phyloP scores from a whole-genome alignment of 768 basidiomycete species.

The Collybiopsis confluens region DNA sequence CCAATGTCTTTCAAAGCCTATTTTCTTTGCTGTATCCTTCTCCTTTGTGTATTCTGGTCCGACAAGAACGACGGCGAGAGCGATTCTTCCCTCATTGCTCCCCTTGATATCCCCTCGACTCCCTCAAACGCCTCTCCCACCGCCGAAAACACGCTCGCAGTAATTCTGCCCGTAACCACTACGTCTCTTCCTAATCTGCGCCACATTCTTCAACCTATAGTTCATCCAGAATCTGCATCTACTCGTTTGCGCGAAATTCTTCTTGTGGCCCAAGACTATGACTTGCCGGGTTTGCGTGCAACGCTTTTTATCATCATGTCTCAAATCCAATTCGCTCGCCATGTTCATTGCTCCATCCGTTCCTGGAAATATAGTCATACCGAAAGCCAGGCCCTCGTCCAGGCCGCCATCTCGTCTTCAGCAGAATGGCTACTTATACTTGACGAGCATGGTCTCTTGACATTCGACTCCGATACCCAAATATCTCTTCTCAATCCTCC shows the following conservation, averaged over 20 bases:
- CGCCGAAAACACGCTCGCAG: conserved; percentile 1
- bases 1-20: neutral
- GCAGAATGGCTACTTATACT: conserved; percentile 52
- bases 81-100: too few species aligned
- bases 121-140: neutral
- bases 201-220: neutral
- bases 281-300: neutral
- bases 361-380: neutral
- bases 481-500: conserved; percentile 40
- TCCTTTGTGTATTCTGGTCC: too few species aligned
- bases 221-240: conserved; percentile 3
- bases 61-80: too few species aligned
- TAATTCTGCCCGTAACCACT: conserved; percentile 2
- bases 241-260: conserved; percentile 1
- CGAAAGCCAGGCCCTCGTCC: conserved; percentile 19
- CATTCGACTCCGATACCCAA: conserved; percentile 27
- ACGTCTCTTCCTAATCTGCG: neutral
- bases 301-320: neutral
- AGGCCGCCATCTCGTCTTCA: conserved; percentile 31
- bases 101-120: neutral
- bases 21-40: neutral
- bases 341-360: conserved; percentile 2
- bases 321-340: neutral
- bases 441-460: conserved; percentile 39
- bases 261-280: neutral